A percentile compares a stretch with the other conserved stretches of the same genome.
These are phyloP conservation scores for Fusarium torreyae DNA, from an alignment of 2,329 filamentous ascomycete genomes.

Conservation along the genomic window DNA sequence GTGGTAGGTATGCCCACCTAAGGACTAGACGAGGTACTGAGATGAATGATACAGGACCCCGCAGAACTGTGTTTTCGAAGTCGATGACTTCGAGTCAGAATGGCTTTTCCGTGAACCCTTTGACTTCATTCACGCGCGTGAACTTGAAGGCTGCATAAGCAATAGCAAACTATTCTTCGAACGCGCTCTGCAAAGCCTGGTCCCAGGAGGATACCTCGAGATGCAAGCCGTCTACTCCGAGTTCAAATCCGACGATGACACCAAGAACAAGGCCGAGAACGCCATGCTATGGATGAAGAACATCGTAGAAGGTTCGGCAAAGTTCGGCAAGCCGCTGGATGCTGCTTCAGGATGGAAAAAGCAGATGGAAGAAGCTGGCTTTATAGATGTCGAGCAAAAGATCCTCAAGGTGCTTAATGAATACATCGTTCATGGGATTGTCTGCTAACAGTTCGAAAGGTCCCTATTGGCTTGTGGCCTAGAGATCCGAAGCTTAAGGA, in stretches of 20 bases:
- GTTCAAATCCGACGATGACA: slow-evolving; percentile 18
- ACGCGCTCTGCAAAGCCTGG: not conserved
- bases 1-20: not conserved
- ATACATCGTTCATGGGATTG: rapidly evolving
- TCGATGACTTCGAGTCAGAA: slow-evolving; percentile 28
- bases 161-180: slow-evolving; percentile 4
- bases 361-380: slow-evolving; percentile 23
- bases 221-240: slow-evolving; percentile 19
- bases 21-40: not conserved
- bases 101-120: slow-evolving; percentile 25
- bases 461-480: slow-evolving; percentile 33
- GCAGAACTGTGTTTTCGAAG: slow-evolving; percentile 24
- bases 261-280: not conserved
- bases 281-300: slow-evolving; percentile 19
- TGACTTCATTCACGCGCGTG: slow-evolving; percentile 24
- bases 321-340: slow-evolving; percentile 27
- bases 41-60: slow-evolving; percentile 8
- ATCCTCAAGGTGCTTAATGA: slow-evolving; percentile 6
- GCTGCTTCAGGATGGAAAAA: slow-evolving; percentile 13
- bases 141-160: slow-evolving; percentile 23
- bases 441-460: not conserved
- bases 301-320: not conserved
- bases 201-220: slow-evolving; percentile 19
- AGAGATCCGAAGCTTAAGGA: slow-evolving; percentile 29
- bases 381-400: slow-evolving; percentile 18